Percentiles rank a stretch among this genome's conserved stretches.
Evolutionary conservation across 306 rosid genomes (phyloP).

Genomic region (Prosopis cineraria): DNA sequence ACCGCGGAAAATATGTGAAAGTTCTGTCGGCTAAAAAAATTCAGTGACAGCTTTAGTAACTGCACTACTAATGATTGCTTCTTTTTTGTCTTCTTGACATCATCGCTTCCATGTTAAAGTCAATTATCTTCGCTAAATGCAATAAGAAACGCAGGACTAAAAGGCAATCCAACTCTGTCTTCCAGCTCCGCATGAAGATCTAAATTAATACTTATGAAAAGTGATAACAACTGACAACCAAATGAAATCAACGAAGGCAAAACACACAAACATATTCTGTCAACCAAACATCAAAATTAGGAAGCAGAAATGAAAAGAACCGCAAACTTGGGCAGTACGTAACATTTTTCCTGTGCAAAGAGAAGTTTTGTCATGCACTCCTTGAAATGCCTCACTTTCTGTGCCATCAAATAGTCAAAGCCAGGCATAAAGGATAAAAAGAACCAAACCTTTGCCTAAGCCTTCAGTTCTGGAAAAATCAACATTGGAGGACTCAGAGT

Average conservation of each 20-base stretch:
- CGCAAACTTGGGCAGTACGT: background rate
- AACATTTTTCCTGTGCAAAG: background rate
- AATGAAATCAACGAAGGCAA: background rate
- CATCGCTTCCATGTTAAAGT: background rate
- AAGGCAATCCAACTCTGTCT: background rate
- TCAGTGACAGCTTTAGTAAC: background rate
- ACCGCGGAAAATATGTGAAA: background rate
- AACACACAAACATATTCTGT: background rate
- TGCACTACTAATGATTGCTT: background rate
- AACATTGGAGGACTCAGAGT: conserved; percentile 46
- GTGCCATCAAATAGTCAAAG: background rate
- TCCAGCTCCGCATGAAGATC: background rate
- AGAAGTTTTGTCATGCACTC: background rate
- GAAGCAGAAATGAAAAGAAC: background rate
- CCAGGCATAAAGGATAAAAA: background rate
- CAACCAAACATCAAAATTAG: background rate
- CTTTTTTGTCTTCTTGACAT: background rate
- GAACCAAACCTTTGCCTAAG: conserved; percentile 51
- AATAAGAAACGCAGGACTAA: background rate
- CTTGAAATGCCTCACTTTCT: background rate
- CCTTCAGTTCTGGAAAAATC: conserved; percentile 50
- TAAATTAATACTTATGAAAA: background rate
- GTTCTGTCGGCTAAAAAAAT: background rate
- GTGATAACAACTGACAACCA: background rate
- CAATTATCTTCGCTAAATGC: background rate